Base-by-base conservation (phyloP, 2,329 filamentous ascomycete species). In the Blastomyces gilchristii region DNA sequence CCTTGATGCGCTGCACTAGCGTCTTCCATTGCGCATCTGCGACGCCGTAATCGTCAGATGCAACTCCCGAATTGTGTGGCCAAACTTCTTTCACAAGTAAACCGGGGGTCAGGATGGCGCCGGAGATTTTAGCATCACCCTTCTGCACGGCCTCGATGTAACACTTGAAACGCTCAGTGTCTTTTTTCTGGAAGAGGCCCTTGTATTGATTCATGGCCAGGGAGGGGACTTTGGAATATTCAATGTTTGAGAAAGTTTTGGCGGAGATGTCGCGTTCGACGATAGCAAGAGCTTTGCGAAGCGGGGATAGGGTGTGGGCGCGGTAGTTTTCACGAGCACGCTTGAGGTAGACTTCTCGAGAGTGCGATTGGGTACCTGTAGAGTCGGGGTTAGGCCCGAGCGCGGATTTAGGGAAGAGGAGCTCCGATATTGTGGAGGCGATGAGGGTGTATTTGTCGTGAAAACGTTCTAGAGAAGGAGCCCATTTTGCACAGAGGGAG, bases 401-500 rank as follows among this genome's bases (percentile, higher is more conserved):
- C 0, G 70, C 69, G 4, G 76, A 71, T 0, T 81, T 78, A 64
- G 81, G 78, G 28, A 63, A 66, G 9, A 85, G 68, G 14, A 82
- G 73, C 71, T 86, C 83, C 5, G 83, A 80, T 62, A 86, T 85
- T 14, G 81, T 79, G 56, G 80, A 82, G 41, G 81, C 76, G 64
- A 86, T 77, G 66, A 81, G 80, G 2, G 84, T 86, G 65, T 84
- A 80, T 65, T 80, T 79, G 70, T 86, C 84, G 66, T 85, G 83
- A 66, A 83, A 83, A 47, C 75, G 77, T 43, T 79, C 78, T 22
- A 80, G 76, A 0, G 80, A 79, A 1, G 84, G 84, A 0, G 83
- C 82, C 84, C 84, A 86, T 65, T 87, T 87, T 2, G 78, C 82
- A 62, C 82, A 83, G 0, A 86, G 77, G 0, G 82, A 84, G 62